These are phyloP conservation scores for Alternaria sp. DNA, from an alignment of 2,329 filamentous ascomycete species.

Conservation along the genomic window DNA sequence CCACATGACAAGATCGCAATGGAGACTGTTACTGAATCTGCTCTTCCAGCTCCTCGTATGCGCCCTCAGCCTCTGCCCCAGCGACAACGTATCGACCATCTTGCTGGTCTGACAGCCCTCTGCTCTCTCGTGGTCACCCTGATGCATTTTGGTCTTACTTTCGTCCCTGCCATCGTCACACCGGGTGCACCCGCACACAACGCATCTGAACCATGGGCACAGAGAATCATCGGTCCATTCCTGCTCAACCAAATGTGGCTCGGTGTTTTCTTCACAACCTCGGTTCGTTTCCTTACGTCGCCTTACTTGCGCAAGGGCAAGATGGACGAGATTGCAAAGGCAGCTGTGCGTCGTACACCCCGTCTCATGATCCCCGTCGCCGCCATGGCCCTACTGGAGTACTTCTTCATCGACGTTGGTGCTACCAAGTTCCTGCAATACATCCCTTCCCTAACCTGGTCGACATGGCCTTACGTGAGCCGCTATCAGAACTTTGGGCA, in stretches of 20 bases:
- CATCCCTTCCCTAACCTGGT: conserved; percentile 58
- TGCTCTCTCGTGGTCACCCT: conserved; percentile 57
- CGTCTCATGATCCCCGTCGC: conserved; percentile 59
- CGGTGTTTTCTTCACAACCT: conserved; percentile 60
- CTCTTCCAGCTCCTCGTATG: conserved; percentile 43
- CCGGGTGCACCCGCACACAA: conserved; percentile 51
- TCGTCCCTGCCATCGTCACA: conserved; percentile 51
- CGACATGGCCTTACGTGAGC: conserved; percentile 58
- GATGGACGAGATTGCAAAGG: conserved; percentile 55
- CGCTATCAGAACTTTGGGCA: conserved; percentile 53
- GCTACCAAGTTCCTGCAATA: conserved; percentile 56
- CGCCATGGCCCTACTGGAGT: conserved; percentile 56
- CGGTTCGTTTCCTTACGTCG: conserved; percentile 56
- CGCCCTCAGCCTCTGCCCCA: conserved; percentile 34
- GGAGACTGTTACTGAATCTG: conserved; percentile 42
- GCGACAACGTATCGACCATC: conserved; percentile 54
- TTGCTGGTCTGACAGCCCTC: conserved; percentile 58
- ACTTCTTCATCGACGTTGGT: conserved; percentile 58
- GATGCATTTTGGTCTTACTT: conserved; percentile 58
- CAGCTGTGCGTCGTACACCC: conserved; percentile 55
- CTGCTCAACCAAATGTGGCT: conserved; percentile 59
- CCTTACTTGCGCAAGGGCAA: conserved; percentile 56
- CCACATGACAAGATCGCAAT: conserved; percentile 38
- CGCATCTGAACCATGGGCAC: conserved; percentile 52
- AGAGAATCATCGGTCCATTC: conserved; percentile 55